Conservation (phyloP, 2,329 filamentous ascomycete species). For the Apiospora kogelbergensis region DNA sequence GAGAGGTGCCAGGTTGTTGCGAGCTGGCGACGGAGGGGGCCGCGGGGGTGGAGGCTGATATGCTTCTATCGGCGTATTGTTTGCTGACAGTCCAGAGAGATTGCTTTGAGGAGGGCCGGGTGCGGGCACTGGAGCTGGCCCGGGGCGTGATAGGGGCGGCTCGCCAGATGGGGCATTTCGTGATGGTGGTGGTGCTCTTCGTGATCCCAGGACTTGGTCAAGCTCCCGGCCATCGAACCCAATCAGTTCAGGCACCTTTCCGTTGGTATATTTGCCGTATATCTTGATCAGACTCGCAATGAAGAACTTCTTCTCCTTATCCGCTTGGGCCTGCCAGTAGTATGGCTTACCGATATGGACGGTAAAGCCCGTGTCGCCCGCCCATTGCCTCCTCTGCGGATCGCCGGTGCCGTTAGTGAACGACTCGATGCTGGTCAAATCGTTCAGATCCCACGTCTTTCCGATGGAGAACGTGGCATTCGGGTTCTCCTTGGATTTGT, state of each 20-base stretch:
- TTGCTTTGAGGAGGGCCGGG: neutral
- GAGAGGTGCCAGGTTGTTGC: conserved; percentile 34
- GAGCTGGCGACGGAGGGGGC: conserved; percentile 19
- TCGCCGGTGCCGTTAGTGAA: conserved; percentile 64
- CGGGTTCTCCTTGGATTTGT: conserved; percentile 94
- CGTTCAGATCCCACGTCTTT: conserved; percentile 97
- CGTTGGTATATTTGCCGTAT: conserved; percentile 92
- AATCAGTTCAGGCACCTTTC: conserved; percentile 72
- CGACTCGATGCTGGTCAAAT: conserved; percentile 80
- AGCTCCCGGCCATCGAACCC: conserved; percentile 82
- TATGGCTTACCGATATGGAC: conserved; percentile 92
- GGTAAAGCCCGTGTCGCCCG: conserved; percentile 78
- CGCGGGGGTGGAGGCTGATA: conserved; percentile 23
- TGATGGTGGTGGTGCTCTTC: conserved; percentile 37
- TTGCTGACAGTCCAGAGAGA: conserved; percentile 10
- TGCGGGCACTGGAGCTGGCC: conserved; percentile 3
- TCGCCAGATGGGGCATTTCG: conserved; percentile 22
- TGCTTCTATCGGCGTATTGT: conserved; percentile 17
- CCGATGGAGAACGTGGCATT: conserved; percentile 96
- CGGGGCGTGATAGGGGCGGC: conserved; percentile 21
- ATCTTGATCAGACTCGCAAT: conserved; percentile 96
- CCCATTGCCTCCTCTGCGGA: conserved; percentile 70
- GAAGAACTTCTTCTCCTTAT: conserved; percentile 98
- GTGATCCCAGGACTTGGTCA: conserved; percentile 69
- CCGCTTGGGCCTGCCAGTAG: conserved; percentile 91